These are phyloP conservation scores for Knoxia roxburghii DNA, from an alignment of 257 asterid species.

Conservation along the genomic window DNA sequence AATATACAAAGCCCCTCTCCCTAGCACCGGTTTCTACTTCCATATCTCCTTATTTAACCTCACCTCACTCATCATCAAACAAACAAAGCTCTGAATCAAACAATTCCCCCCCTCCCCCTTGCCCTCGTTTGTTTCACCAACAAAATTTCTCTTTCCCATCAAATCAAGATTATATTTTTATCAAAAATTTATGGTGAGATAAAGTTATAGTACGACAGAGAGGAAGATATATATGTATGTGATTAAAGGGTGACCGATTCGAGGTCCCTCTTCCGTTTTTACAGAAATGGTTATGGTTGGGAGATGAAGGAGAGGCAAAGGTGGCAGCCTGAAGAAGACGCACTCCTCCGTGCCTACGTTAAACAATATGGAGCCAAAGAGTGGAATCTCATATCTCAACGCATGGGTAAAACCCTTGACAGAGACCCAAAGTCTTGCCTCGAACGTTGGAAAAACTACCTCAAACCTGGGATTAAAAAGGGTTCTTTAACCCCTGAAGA, in stretches of 20 bases:
- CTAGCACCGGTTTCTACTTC: constrained; percentile 3
- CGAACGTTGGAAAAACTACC: constrained; percentile 76
- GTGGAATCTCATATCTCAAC: constrained; percentile 69
- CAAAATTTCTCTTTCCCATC: background rate
- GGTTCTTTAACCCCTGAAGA: constrained; percentile 68
- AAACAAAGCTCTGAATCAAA: too few species aligned
- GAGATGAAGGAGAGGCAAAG: constrained; percentile 82
- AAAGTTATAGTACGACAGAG: too few species aligned
- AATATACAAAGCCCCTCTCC: background rate
- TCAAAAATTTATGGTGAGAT: too few species aligned
- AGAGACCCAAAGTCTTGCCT: constrained; percentile 79
- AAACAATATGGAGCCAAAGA: constrained; percentile 78
- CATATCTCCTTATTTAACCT: constrained; percentile 1
- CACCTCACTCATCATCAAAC: background rate
- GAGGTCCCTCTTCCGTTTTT: background rate
- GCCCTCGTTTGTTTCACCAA: background rate
- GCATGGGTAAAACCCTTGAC: constrained; percentile 56
- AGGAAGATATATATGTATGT: background rate
- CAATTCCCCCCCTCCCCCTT: too few species aligned
- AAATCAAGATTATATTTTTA: too few species aligned
- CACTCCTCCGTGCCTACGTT: constrained; percentile 73
- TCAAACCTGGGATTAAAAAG: constrained; percentile 70
- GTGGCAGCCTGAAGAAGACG: constrained; percentile 87
- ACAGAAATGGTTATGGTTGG: constrained; percentile 18
- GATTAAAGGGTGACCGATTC: background rate